Conservation (phyloP, 108 stramenopile genomes). For the Nitzschia sp. region DNA sequence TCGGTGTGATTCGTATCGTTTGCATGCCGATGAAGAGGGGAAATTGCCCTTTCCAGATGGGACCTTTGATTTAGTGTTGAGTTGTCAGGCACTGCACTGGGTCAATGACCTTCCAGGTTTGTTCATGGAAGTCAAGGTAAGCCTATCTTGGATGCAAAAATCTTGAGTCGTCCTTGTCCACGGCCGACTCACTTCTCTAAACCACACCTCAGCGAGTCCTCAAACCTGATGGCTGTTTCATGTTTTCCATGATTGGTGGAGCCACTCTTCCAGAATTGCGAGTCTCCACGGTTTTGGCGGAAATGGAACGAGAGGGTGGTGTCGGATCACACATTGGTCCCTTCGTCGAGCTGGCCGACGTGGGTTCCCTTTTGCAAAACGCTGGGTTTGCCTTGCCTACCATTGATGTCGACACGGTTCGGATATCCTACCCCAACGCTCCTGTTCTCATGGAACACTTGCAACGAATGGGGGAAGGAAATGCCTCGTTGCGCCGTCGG, state of each 20-base stretch:
- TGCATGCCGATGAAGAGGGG: constrained; percentile 66
- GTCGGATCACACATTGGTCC: constrained; percentile 91
- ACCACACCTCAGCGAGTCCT: constrained; percentile 52
- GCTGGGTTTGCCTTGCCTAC: constrained; percentile 93
- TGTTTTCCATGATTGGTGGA: constrained; percentile 94
- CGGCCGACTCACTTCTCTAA: background rate
- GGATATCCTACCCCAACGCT: constrained; percentile 79
- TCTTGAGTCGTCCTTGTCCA: background rate
- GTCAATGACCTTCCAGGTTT: constrained; percentile 88
- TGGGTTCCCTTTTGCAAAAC: constrained; percentile 78
- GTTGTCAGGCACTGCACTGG: constrained; percentile 90
- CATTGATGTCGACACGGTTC: constrained; percentile 93
- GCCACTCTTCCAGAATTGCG: constrained; percentile 91
- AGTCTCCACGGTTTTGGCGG: constrained; percentile 80
- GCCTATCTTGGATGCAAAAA: background rate
- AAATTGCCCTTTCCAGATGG: constrained; percentile 83
- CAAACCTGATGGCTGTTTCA: constrained; percentile 96
- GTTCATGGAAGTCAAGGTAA: constrained; percentile 63
- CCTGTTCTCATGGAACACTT: constrained; percentile 89
- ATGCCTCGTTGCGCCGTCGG: constrained; percentile 66
- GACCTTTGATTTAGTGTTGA: constrained; percentile 93
- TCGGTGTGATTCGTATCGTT: constrained; percentile 64
- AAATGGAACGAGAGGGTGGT: constrained; percentile 91
- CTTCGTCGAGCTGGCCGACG: constrained; percentile 89
- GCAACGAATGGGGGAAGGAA: constrained; percentile 94